Evolutionary conservation across 352 stramenopile species (phyloP), one percentile per base, ranked within the genome.

Genomic region (Globisporangium heterothallicum): DNA sequence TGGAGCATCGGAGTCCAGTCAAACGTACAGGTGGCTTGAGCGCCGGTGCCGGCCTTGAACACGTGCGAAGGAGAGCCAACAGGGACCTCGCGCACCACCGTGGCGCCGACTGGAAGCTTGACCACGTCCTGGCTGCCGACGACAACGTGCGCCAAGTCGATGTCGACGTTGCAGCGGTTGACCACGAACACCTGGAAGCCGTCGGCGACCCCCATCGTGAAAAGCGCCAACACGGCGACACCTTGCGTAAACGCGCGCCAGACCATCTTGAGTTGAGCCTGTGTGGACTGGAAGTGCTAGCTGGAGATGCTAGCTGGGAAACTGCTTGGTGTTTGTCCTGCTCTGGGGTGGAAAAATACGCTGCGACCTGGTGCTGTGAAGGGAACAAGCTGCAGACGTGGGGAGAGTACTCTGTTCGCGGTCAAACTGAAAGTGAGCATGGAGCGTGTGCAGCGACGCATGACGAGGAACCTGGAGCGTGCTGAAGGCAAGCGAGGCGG

Each of bases 1-100:
- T 43, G 19, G 6, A 22, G 21, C 10, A 18, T 27, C 26, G 27
- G 25, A 18, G 5, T 18, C 24, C 7, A 18, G 8, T 29, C 8
- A 16, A 32, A 80, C 74, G 45, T 65, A 86, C 74, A 42, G 3
- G 77, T 88, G 1, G 77, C 74, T 41, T 88, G 72, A 4, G 70
- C 63, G 41, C 59, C 68, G 0, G 52, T 66, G 44, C 70, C 64
- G 43, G 68, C 73, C 50, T 83, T 83, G 60, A 86, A 58, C 26
- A 79, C 63, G 52, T 82, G 60, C 22, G 66, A 74, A 25, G 67
- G 61, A 9, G 62, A 56, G 19, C 62, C 64, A 7, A 43, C 29
- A 0, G 53, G 38, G 7, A 88, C 57, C 9, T 51, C 46, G 25
- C 68, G 56, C n/a, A 61, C 71, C n/a, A 66, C 68, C 35, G 58